These are phyloP conservation scores for Metschnikowia kofuensis DNA, from an alignment of 805 yeast species.

Conservation along the genomic window DNA sequence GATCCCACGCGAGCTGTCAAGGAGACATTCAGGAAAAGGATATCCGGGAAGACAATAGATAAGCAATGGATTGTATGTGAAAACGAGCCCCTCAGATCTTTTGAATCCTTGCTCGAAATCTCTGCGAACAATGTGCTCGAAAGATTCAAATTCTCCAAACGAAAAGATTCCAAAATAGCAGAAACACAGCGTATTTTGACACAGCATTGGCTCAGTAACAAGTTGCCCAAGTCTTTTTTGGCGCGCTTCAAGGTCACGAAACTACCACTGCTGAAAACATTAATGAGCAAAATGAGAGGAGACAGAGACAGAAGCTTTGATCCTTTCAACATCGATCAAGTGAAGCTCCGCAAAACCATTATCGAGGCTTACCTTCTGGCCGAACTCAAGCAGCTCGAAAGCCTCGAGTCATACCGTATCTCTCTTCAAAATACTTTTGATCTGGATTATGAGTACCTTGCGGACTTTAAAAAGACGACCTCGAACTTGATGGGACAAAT, in stretches of 20 bases:
- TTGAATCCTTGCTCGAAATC: slow-evolving; percentile 11
- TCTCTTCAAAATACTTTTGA: slow-evolving; percentile 23
- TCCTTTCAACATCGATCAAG: slow-evolving; percentile 15
- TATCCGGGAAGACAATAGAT: slow-evolving; percentile 14
- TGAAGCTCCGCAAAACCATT: slow-evolving; percentile 10
- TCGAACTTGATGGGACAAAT: slow-evolving; percentile 6
- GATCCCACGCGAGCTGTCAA: slow-evolving; percentile 2
- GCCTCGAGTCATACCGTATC: slow-evolving; percentile 26
- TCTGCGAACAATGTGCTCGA: slow-evolving; percentile 14
- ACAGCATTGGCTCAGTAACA: slow-evolving; percentile 16
- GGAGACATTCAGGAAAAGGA: slow-evolving; percentile 9
- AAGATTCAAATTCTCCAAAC: slow-evolving; percentile 9
- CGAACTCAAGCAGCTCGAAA: slow-evolving; percentile 35
- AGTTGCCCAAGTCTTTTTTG: slow-evolving; percentile 13
- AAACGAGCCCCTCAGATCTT: slow-evolving; percentile 8
- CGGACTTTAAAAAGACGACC: slow-evolving; percentile 23
- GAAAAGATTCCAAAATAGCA: slow-evolving; percentile 7
- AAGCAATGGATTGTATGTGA: slow-evolving; percentile 17
- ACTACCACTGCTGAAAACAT: slow-evolving; percentile 17
- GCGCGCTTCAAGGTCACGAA: slow-evolving; percentile 18
- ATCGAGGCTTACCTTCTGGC: slow-evolving; percentile 39
- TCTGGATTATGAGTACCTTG: slow-evolving; percentile 33
- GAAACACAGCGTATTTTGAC: slow-evolving; percentile 18
- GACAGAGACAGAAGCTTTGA: slow-evolving; percentile 7
- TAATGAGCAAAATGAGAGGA: slow-evolving; percentile 14